phyloP scores from a whole-genome alignment of 2,329 filamentous ascomycete genomes.

The Pezicula radicicola region DNA sequence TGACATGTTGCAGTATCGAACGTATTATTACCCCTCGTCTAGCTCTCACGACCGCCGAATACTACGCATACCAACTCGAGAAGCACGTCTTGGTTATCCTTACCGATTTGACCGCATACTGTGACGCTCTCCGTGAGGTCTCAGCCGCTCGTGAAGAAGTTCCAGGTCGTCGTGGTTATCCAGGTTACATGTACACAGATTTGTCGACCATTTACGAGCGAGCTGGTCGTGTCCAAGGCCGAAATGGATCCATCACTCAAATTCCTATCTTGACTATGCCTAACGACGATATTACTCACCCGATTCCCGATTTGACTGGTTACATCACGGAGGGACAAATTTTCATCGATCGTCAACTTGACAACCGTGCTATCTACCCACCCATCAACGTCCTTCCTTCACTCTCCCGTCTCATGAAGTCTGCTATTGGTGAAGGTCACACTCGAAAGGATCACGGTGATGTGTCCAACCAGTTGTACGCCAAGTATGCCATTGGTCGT shows the following conservation, averaged over 20 bases:
- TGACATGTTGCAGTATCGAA: constrained; percentile 67
- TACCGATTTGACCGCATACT: constrained; percentile 96
- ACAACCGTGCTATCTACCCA: constrained; percentile 98
- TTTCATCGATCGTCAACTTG: constrained; percentile 87
- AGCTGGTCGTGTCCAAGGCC: constrained; percentile 93
- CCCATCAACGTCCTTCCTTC: constrained; percentile 98
- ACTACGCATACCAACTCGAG: constrained; percentile 99
- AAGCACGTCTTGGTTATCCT: constrained; percentile 99
- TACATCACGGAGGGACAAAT: constrained; percentile 99
- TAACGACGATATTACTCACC: constrained; percentile 99
- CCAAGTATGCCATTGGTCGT: constrained; percentile 98
- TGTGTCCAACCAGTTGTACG: constrained; percentile 98
- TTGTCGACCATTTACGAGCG: constrained; percentile 99
- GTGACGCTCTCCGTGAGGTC: constrained; percentile 97
- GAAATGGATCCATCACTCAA: constrained; percentile 98
- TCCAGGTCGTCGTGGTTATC: constrained; percentile 97
- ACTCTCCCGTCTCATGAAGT: constrained; percentile 99
- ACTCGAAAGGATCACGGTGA: constrained; percentile 96
- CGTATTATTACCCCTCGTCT: constrained; percentile 99
- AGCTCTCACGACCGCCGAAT: constrained; percentile 95
- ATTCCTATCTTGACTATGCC: constrained; percentile 99
- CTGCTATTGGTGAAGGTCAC: constrained; percentile 95
- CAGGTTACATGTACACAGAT: constrained; percentile 99
- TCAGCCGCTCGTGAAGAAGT: constrained; percentile 98
- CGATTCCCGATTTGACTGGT: constrained; percentile 96